These are phyloP conservation scores for Centrapalus pauciflorus DNA, from an alignment of 129 eudicot genomes.

Conservation along the genomic window DNA sequence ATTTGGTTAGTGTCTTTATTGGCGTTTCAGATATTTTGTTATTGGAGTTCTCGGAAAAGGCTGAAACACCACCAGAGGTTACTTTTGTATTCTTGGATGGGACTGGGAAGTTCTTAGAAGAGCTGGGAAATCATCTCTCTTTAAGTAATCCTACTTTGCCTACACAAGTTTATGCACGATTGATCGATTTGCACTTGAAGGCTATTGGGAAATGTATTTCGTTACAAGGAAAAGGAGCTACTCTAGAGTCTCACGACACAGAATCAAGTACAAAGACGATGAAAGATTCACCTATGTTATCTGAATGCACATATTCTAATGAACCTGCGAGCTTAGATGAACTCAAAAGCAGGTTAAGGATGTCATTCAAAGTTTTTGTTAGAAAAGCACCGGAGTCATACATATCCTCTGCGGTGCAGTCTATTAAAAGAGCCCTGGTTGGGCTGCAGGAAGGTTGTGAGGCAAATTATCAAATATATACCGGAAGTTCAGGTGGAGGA, in stretches of 20 bases:
- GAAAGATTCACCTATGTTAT: conserved; percentile 7
- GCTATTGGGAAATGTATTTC: conserved; percentile 88
- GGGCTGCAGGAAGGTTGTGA: conserved; percentile 54
- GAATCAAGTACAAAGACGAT: conserved; percentile 56
- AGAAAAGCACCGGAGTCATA: conserved; percentile 53
- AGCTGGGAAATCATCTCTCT: conserved; percentile 53
- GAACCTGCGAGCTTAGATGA: conserved; percentile 34
- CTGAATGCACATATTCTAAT: conserved; percentile 18
- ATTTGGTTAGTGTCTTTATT: conserved; percentile 36
- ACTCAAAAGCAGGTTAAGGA: conserved; percentile 57
- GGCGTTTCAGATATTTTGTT: conserved; percentile 47
- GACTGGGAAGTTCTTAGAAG: conserved; percentile 66
- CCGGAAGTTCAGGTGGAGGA: conserved; percentile 50
- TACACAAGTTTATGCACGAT: conserved; percentile 35
- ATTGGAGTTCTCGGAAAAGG: conserved; percentile 44
- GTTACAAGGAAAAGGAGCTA: conserved; percentile 72
- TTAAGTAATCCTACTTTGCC: conserved; percentile 35
- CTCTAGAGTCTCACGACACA: conserved; percentile 66
- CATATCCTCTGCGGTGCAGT: conserved; percentile 49
- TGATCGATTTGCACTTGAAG: conserved; percentile 58
- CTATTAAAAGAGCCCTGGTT: conserved; percentile 61
- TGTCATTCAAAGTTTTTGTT: conserved; percentile 49
- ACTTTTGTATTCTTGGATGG: conserved; percentile 64
- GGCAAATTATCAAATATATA: conserved; percentile 44
- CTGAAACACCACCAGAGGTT: conserved; percentile 25